phyloP scores from a whole-genome alignment of 1,139 yeast species.

The Wickerhamomyces sp. region DNA sequence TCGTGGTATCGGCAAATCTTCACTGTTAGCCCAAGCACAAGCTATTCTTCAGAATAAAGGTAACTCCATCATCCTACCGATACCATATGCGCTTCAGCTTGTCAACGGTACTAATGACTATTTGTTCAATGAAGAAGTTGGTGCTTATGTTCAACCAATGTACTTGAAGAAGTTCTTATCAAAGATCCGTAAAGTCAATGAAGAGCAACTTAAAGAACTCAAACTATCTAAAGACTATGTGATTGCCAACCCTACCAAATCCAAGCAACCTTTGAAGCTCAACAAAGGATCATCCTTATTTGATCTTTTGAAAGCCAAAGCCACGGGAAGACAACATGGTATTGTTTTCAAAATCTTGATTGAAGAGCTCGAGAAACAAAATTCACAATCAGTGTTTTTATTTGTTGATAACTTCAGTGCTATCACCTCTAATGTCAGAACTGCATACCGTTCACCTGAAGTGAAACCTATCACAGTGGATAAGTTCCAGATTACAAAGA shows the following conservation, averaged over 20 bases:
- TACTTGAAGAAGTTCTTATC: conserved; percentile 55
- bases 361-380: conserved; percentile 42
- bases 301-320: conserved; percentile 35
- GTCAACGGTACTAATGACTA: conserved; percentile 73
- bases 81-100: conserved; percentile 58
- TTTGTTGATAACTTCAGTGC: conserved; percentile 76
- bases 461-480: conserved; percentile 56
- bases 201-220: conserved; percentile 42
- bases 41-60: conserved; percentile 46
- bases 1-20: conserved; percentile 77
- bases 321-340: conserved; percentile 32
- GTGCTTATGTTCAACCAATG: conserved; percentile 76
- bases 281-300: conserved; percentile 38
- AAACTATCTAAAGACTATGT: conserved; percentile 42
- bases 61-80: conserved; percentile 57
- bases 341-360: conserved; percentile 48
- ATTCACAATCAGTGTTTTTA: conserved; percentile 51
- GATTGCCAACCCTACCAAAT: conserved; percentile 29
- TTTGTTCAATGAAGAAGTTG: conserved; percentile 43
- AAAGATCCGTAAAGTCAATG: conserved; percentile 55
- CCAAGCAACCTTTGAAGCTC: conserved; percentile 32
- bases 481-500: conserved; percentile 63
- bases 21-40: conserved; percentile 66
- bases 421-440: conserved; percentile 47
- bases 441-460: conserved; percentile 57